phyloP scores from a whole-genome alignment of 495 filamentous ascomycete species.

The Trichocladium antarcticum region DNA sequence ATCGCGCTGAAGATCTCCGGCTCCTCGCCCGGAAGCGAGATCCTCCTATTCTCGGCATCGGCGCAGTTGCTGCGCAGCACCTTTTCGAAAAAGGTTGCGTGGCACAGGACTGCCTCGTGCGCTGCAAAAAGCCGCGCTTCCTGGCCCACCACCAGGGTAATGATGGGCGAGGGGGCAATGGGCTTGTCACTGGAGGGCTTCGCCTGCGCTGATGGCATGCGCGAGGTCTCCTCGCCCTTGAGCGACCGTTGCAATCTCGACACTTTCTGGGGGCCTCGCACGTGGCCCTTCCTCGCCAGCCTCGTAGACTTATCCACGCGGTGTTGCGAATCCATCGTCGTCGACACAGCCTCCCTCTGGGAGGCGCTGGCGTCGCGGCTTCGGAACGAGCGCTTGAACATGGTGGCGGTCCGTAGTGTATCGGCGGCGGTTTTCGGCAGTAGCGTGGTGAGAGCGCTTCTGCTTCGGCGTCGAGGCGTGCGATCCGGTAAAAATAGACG shows the following conservation, averaged over 20 bases:
- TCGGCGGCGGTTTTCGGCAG: slow-evolving; percentile 5
- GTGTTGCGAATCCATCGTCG: slow-evolving; percentile 34
- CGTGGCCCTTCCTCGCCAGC: slow-evolving; percentile 54
- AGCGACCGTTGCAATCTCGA: slow-evolving; percentile 55
- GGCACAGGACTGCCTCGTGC: slow-evolving; percentile 74
- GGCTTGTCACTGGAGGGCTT: slow-evolving; percentile 35
- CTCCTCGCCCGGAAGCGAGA: slow-evolving; percentile 73
- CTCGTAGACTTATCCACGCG: slow-evolving; percentile 70
- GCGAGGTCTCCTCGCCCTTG: slow-evolving; percentile 24
- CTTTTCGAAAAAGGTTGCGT: slow-evolving; percentile 68
- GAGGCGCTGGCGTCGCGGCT: slow-evolving; percentile 41
- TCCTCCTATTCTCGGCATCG: slow-evolving; percentile 51
- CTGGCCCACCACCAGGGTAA: slow-evolving; percentile 68
- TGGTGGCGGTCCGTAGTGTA: slow-evolving; percentile 38
- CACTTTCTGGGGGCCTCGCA: slow-evolving; percentile 59
- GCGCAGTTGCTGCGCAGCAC: slow-evolving; percentile 51
- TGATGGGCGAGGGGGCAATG: slow-evolving; percentile 55
- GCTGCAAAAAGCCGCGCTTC: slow-evolving; percentile 84
- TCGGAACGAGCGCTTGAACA: slow-evolving; percentile 79
- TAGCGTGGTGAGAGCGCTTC: slow-evolving; percentile 14
- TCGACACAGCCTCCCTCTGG: slow-evolving; percentile 23
- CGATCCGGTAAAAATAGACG: slow-evolving; percentile 24
- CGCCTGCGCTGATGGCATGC: slow-evolving; percentile 32
- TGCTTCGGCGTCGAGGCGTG: slow-evolving; percentile 18
- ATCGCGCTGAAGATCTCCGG: slow-evolving; percentile 83